Base-by-base conservation (phyloP, 352 stramenopile species). In the Globisporangium sylvaticum region DNA sequence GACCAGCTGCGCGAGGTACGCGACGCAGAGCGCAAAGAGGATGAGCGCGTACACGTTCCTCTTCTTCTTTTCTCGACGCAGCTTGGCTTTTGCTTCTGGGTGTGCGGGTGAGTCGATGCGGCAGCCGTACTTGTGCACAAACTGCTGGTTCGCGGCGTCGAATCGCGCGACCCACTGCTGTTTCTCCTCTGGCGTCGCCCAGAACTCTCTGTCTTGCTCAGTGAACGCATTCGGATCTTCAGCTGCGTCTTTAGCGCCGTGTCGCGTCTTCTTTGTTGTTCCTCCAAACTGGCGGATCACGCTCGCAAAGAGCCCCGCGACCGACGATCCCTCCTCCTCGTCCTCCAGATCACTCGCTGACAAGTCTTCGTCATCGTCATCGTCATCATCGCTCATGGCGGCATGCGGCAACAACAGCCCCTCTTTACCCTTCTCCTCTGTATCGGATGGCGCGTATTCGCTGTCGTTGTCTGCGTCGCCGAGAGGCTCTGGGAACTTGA, bases 1-100 rank as follows among this genome's bases (percentile, higher is more conserved):
- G 9, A 77, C 32, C 54, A 80, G 25, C n/a, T 73, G 74, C 14
- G 72, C 55, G 7, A 75, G 32, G 24, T 78, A 80, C 42, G 56
- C 68, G 22, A 68, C 55, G 14, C 57, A 66, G 15, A 80, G 44
- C n/a, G 48, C 71, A 20, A 78, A 57, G 32, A 80, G 55, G 53
- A 76, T 62, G 27, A 78, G 42, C 18, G 56, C 56, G 39, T 72
- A 76, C 64, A 48, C 61, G 15, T 42, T 62, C 37, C 68, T 64
- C 22, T 60, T 62, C 48, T 67, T 68, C 50, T 67, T 58, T 52
- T 80, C 74, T n/a, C 64, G 71, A 1, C 68, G 71, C 27, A 80
- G 54, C 29, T 60, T 44, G n/a, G 60, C 58, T 42, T 68, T 70
- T 15, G 65, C 58, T 1, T 78, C 71, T 1, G 71, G 68, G 8